phyloP scores from a whole-genome alignment of 108 stramenopile genomes.

The Mayamaea pseudoterrestris region DNA sequence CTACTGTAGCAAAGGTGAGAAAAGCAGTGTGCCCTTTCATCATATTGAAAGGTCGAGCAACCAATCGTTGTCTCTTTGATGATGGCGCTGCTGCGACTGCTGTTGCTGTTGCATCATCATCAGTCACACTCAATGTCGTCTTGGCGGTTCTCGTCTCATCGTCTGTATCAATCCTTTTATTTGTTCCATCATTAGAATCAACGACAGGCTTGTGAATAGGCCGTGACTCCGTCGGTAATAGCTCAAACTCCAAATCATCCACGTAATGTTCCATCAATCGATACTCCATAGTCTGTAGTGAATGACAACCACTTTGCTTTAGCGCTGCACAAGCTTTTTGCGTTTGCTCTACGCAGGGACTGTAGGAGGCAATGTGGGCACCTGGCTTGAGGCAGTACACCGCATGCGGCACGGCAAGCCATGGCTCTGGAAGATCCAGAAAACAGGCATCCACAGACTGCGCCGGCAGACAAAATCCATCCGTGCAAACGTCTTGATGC shows the following conservation, averaged over 20 bases:
- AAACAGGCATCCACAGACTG: slow-evolving; percentile 81
- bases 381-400: slow-evolving; percentile 53
- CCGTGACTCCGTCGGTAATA: slow-evolving; percentile 34
- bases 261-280: slow-evolving; percentile 73
- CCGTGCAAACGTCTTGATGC: slow-evolving; percentile 81
- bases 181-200: not conserved
- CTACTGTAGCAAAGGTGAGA: slow-evolving; percentile 87
- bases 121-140: not conserved
- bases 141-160: not conserved
- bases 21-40: slow-evolving; percentile 97
- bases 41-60: slow-evolving; percentile 57
- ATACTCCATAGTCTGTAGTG: slow-evolving; percentile 77
- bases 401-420: slow-evolving; percentile 84
- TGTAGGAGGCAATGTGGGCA: slow-evolving; percentile 76
- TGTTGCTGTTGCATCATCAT: slow-evolving; percentile 7
- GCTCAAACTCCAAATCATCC: slow-evolving; percentile 46
- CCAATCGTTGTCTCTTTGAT: slow-evolving; percentile 34
- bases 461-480: slow-evolving; percentile 53
- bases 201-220: slow-evolving; percentile 10
- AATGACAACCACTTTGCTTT: slow-evolving; percentile 61
- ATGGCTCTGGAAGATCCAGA: slow-evolving; percentile 91
- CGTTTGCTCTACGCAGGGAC: slow-evolving; percentile 93
- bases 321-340: slow-evolving; percentile 54
- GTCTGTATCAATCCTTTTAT: slow-evolving; percentile 9
- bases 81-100: slow-evolving; percentile 1